Evolutionary conservation across 2,329 filamentous ascomycete genomes (phyloP).

Genomic region (Macrophomina phaseolina): DNA sequence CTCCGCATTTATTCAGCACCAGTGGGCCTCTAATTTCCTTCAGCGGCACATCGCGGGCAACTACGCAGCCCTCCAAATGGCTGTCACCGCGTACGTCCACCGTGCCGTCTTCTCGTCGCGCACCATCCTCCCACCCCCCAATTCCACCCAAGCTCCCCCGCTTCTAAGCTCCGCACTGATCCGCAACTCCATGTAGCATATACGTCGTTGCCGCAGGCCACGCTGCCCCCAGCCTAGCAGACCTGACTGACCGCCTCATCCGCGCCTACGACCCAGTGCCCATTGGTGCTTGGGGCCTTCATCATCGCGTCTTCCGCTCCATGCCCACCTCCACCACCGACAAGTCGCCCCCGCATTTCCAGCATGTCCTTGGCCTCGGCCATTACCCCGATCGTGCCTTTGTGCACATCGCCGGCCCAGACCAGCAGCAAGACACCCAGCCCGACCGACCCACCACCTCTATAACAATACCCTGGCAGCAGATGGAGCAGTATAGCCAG

Average conservation of each 20-base stretch:
- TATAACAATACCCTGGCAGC: constrained; percentile 28
- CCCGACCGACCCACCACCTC: neutral
- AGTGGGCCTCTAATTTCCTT: constrained; percentile 15
- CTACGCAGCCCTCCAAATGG: constrained; percentile 1
- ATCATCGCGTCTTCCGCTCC: constrained; percentile 43
- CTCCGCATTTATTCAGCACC: constrained; percentile 17
- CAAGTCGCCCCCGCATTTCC: constrained; percentile 26
- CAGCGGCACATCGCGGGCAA: constrained; percentile 6
- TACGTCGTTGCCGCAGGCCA: constrained; percentile 41
- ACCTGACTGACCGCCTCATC: constrained; percentile 35
- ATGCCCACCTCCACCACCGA: constrained; percentile 32
- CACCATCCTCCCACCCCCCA: neutral
- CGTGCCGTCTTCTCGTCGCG: neutral
- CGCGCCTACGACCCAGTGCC: constrained; percentile 35
- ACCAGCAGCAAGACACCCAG: neutral
- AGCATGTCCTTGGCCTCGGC: constrained; percentile 29
- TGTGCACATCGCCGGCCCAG: constrained; percentile 15
- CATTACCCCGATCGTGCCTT: constrained; percentile 27
- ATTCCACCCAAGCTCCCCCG: neutral
- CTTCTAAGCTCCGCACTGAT: neutral
- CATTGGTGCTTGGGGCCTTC: constrained; percentile 37
- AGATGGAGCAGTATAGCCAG: constrained; percentile 26
- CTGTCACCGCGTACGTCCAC: constrained; percentile 22
- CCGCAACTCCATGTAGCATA: constrained; percentile 33
- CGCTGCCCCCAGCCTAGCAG: constrained; percentile 33